These are phyloP conservation scores for Thraustotheca clavata DNA, from an alignment of 352 stramenopile genomes.

Conservation along the genomic window DNA sequence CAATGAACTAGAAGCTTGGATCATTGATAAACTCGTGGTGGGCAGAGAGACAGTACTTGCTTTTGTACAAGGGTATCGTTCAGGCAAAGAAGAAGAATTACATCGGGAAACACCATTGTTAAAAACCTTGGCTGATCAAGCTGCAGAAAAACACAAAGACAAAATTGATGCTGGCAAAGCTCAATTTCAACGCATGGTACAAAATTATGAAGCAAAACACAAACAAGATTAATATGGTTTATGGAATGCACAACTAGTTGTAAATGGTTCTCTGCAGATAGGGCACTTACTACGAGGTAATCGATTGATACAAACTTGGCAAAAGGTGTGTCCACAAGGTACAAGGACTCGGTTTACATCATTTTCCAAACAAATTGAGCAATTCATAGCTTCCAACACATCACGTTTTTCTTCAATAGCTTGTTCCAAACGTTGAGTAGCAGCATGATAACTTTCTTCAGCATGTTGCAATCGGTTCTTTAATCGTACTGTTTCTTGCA, in stretches of 20 bases:
- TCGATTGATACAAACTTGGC: conserved; percentile 45
- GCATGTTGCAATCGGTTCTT: conserved; percentile 50
- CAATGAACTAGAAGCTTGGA: conserved; percentile 59
- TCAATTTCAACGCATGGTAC: neutral
- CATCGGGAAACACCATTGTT: conserved; percentile 61
- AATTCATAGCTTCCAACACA: conserved; percentile 58
- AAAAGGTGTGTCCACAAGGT: conserved; percentile 80
- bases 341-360: conserved; percentile 75
- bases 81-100: conserved; percentile 70
- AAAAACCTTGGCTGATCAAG: conserved; percentile 64
- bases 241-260: conserved; percentile 53
- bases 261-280: conserved; percentile 56
- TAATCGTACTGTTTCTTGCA: conserved; percentile 54
- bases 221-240: conserved; percentile 30
- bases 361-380: conserved; percentile 72
- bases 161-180: neutral
- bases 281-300: conserved; percentile 57
- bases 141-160: conserved; percentile 63
- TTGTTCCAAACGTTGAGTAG: conserved; percentile 52
- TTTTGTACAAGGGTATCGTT: conserved; percentile 75
- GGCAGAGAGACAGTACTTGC: conserved; percentile 68
- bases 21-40: conserved; percentile 77
- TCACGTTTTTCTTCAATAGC: conserved; percentile 69
- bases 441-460: conserved; percentile 48
- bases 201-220: neutral